Evolutionary conservation across 192 early-diverging fungal species (phyloP).

Genomic region (Coemansia sp.): DNA sequence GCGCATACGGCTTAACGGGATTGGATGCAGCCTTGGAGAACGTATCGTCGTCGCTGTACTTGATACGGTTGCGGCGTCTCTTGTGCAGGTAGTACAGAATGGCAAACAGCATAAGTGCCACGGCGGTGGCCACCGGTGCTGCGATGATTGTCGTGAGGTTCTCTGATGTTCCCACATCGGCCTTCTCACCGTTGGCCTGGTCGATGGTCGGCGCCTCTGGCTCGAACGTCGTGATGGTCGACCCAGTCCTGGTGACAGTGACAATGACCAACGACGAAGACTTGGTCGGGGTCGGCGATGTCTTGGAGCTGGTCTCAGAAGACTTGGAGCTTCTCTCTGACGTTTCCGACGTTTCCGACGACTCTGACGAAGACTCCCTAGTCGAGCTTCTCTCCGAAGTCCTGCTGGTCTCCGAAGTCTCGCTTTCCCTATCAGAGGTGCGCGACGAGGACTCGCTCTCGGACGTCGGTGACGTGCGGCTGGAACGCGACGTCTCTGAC

Average conservation of each 20-base stretch:
- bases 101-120: slow-evolving; percentile 35
- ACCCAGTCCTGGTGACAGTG: slow-evolving; percentile 37
- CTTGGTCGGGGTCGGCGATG: neutral
- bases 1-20: slow-evolving; percentile 15
- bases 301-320: neutral
- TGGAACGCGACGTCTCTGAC: slow-evolving; percentile 8
- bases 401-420: neutral
- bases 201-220: slow-evolving; percentile 40
- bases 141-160: slow-evolving; percentile 48
- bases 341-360: neutral
- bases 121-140: slow-evolving; percentile 33
- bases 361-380: neutral
- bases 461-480: neutral
- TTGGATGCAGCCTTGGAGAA: slow-evolving; percentile 22
- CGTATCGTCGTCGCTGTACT: slow-evolving; percentile 36
- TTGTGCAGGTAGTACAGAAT: slow-evolving; percentile 41
- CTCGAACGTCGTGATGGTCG: slow-evolving; percentile 27
- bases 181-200: slow-evolving; percentile 48
- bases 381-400: neutral
- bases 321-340: too few relatives aligned
- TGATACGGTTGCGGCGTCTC: slow-evolving; percentile 24
- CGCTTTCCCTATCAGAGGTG: neutral
- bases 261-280: slow-evolving; percentile 24
- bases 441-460: neutral
- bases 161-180: slow-evolving; percentile 35